Evolutionary conservation across 345 rosid genomes (phyloP).

Genomic region (Euclidium syriacum): DNA sequence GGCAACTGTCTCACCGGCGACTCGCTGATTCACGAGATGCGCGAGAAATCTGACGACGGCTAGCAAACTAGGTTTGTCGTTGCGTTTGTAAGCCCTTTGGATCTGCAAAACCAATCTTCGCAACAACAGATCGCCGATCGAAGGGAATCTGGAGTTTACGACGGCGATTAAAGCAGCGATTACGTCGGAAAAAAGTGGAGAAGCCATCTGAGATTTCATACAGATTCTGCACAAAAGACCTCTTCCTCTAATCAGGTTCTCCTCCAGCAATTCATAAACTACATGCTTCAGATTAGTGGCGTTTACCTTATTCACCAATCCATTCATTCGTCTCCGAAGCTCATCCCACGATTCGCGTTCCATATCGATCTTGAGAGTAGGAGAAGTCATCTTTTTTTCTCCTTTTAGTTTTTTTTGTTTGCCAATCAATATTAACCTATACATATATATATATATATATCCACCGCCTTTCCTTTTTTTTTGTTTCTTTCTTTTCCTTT

Average conservation of each 20-base stretch:
- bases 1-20: slow-evolving; percentile 54
- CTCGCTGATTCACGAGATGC: slow-evolving; percentile 71
- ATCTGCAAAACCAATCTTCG: slow-evolving; percentile 58
- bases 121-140: slow-evolving; percentile 53
- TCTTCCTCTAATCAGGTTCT: slow-evolving; percentile 65
- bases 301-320: slow-evolving; percentile 59
- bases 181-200: slow-evolving; percentile 55
- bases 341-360: slow-evolving; percentile 64
- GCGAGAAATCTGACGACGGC: slow-evolving; percentile 67
- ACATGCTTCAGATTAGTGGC: slow-evolving; percentile 51
- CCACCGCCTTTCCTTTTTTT: too few species aligned
- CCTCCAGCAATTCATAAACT: slow-evolving; percentile 47
- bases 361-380: not conserved
- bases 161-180: slow-evolving; percentile 60
- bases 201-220: slow-evolving; percentile 73
- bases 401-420: too few species aligned
- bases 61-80: slow-evolving; percentile 59
- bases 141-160: slow-evolving; percentile 58
- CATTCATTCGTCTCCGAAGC: slow-evolving; percentile 58
- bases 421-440: too few species aligned
- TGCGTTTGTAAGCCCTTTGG: slow-evolving; percentile 54
- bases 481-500: too few species aligned
- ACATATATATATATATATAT: too few species aligned
- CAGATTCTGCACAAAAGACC: slow-evolving; percentile 81
- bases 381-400: too few species aligned